These are phyloP conservation scores for Aspergillus sp. DNA, from an alignment of 2,329 filamentous ascomycete species.

Conservation along the genomic window DNA sequence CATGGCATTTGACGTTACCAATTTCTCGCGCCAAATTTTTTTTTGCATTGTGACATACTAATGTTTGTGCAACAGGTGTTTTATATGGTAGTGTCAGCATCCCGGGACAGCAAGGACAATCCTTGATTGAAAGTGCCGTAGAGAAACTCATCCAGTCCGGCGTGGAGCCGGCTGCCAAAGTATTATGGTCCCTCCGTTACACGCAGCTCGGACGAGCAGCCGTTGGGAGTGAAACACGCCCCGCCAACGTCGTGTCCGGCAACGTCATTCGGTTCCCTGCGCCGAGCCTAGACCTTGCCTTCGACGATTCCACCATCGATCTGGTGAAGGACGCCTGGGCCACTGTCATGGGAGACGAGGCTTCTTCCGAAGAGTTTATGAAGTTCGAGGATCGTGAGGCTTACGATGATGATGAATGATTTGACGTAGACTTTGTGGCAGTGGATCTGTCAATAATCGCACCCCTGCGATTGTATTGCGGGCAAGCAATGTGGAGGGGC, in stretches of 20 bases:
- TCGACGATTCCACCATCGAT: conserved; percentile 69
- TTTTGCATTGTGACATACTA: conserved; percentile 31
- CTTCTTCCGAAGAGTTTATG: conserved; percentile 64
- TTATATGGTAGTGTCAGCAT: conserved; percentile 55
- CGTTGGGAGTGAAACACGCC: conserved; percentile 12
- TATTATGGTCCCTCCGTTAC: conserved; percentile 57
- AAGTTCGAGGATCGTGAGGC: conserved; percentile 73
- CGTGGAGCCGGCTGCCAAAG: conserved; percentile 30
- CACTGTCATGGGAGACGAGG: conserved; percentile 56
- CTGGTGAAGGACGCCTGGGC: conserved; percentile 71
- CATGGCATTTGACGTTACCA: conserved; percentile 39
- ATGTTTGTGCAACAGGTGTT: conserved; percentile 50
- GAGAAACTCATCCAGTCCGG: conserved; percentile 42
- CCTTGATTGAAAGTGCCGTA: conserved; percentile 41
- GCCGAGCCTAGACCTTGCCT: conserved; percentile 64
- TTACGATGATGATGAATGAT: conserved; percentile 51
- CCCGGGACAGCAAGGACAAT: conserved; percentile 35
- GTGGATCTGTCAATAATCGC: background rate
- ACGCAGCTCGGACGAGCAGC: conserved; percentile 42
- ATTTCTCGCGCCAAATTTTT: conserved; percentile 22
- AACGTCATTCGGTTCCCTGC: conserved; percentile 59
- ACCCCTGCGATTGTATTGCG: conserved; percentile 2
- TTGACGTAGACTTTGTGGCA: background rate
- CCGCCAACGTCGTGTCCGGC: conserved; percentile 31
- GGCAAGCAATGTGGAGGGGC: background rate